Conservation (phyloP, 305 asterid genomes). For the Rubia tinctorum region DNA sequence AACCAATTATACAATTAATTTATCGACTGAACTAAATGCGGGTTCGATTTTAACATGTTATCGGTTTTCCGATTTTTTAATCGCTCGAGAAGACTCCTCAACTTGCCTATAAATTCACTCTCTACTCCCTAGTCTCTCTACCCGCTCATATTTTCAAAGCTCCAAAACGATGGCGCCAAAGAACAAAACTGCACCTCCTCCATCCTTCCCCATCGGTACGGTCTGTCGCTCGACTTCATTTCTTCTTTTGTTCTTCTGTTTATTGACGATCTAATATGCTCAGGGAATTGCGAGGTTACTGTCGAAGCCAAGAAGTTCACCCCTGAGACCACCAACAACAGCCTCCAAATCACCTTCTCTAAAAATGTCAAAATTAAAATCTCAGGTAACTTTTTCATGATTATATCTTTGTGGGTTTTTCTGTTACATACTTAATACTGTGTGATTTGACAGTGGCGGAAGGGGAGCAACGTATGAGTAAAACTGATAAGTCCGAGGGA, state of each 20-base stretch:
- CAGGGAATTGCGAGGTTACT: conserved; percentile 73
- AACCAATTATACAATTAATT: too few species aligned
- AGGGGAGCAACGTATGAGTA: conserved; percentile 21
- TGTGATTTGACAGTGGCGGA: conserved; percentile 40
- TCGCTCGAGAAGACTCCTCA: background rate
- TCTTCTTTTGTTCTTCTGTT: background rate
- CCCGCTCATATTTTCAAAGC: conserved; percentile 13
- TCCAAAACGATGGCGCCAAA: conserved; percentile 42
- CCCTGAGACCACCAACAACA: conserved; percentile 41
- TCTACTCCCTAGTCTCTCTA: too few species aligned
- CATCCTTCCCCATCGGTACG: conserved; percentile 57
- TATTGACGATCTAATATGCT: background rate
- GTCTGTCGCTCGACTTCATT: background rate
- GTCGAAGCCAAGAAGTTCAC: conserved; percentile 61
- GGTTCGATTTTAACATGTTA: too few species aligned
- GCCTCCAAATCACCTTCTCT: conserved; percentile 48
- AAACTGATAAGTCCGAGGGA: conserved; percentile 21
- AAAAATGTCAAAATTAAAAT: conserved; percentile 48
- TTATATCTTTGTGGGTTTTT: conserved; percentile 1
- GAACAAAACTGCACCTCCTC: conserved; percentile 28
- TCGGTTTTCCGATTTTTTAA: too few species aligned
- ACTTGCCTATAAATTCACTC: background rate
- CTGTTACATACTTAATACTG: background rate
- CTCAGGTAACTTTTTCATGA: conserved; percentile 34
- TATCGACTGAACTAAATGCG: too few species aligned